phyloP scores from a whole-genome alignment of 129 eudicot genomes.

The Cynara cardunculus region DNA sequence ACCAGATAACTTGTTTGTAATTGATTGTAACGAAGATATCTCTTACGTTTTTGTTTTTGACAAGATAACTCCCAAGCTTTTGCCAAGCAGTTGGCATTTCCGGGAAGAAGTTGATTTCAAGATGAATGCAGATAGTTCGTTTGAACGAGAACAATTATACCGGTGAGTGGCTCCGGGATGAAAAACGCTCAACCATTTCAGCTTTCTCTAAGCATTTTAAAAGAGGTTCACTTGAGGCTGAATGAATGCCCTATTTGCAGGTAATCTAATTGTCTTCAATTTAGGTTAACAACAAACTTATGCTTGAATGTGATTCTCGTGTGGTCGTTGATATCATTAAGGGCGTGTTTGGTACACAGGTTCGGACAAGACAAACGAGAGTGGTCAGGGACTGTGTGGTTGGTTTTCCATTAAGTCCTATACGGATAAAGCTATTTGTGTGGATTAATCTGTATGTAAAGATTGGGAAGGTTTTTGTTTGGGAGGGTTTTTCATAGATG shows the following conservation, averaged over 20 bases:
- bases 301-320: not conserved
- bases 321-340: not conserved
- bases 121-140: not conserved
- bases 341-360: too few relatives aligned
- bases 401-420: too few relatives aligned
- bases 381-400: too few relatives aligned
- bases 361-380: too few relatives aligned
- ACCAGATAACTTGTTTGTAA: not conserved
- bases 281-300: not conserved
- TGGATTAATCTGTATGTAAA: too few relatives aligned
- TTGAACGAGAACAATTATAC: not conserved
- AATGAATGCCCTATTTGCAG: not conserved
- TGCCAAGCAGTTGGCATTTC: not conserved
- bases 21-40: not conserved
- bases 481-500: too few relatives aligned
- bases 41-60: not conserved
- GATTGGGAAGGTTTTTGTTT: too few relatives aligned
- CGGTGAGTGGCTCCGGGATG: not conserved
- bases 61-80: not conserved
- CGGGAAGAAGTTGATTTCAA: not conserved
- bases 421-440: too few relatives aligned
- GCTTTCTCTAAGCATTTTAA: not conserved
- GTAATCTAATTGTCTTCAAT: not conserved
- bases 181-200: not conserved
- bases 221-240: not conserved